Evolutionary conservation across 441 rosid species (phyloP), one percentile per base, ranked within the genome.

Genomic region (Omphalea diandra): DNA sequence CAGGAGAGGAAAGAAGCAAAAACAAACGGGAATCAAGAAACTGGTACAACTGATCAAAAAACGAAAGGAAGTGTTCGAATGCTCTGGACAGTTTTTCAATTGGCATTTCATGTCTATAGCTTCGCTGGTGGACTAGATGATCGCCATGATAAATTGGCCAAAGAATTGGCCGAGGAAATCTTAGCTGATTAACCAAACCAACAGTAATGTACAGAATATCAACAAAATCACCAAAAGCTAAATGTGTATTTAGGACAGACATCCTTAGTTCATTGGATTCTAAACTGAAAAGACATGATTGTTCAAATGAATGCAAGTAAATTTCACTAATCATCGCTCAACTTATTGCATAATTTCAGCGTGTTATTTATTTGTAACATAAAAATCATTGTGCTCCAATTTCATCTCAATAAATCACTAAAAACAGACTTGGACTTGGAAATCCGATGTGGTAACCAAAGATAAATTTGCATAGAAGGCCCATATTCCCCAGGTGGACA

Each of bases 101-200:
- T 91, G 43, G 91, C 92, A 46, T 91, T 85, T 71, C 77, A 84
- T 53, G 90, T 85, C 33, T 89, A 88, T 61, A 81, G 76, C 54
- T 91, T 89, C 71, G 91, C 96, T 0, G 95, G 95, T 44, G 95
- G 90, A 64, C 89, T 83, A 0, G 93, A 91, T 60, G 94, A 88
- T 36, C 82, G 87, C 14, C 89, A 89, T 3, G 88, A 88, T 60
- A 79, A 55, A 15, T 65, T 91, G 75, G 81, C 83, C 32, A 80
- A 47, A 71, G 84, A 84, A 76, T 73, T 91, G 76, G 92, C 93
- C 65, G 79, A 78, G n/a, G 87, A 86, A 83, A 87, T 83, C 53
- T 38, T 72, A 41, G 20, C 27, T 22, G 17, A 24, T 33, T 70
- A 14, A 57, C 17, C 24, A 33, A 17, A 69, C 47, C 46, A 32